Conservation (phyloP, 371 early-diverging fungal genomes). For the Chytridium lagenaria region DNA sequence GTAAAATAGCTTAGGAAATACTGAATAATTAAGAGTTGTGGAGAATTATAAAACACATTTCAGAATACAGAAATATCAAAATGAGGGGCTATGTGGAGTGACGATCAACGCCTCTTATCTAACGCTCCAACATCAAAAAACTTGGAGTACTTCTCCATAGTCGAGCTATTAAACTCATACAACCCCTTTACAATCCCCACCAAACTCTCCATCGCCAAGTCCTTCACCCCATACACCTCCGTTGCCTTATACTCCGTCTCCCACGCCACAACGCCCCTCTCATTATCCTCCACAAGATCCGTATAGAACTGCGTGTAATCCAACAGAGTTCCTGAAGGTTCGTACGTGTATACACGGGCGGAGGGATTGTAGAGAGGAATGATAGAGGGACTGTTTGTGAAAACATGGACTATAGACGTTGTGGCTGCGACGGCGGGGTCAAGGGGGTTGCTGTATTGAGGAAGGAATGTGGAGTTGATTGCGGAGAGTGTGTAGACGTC, state of each 20-base stretch:
- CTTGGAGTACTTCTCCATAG: not conserved
- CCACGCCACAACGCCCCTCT: constrained; percentile 45
- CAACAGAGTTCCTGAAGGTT: too few relatives aligned
- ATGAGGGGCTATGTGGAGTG: too few relatives aligned
- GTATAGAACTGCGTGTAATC: constrained; percentile 68
- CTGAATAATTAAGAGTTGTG: too few relatives aligned
- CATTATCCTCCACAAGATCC: constrained; percentile 57
- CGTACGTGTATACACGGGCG: constrained; percentile 73
- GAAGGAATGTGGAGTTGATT: constrained; percentile 29
- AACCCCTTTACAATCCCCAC: not conserved
- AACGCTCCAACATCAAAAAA: constrained; percentile 1
- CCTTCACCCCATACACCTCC: constrained; percentile 65
- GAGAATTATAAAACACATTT: too few relatives aligned
- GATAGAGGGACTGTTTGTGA: constrained; percentile 69
- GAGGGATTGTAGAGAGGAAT: constrained; percentile 78
- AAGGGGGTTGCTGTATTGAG: not conserved
- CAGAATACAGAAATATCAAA: too few relatives aligned
- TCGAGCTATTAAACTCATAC: not conserved
- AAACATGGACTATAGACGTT: constrained; percentile 43
- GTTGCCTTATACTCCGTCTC: constrained; percentile 64
- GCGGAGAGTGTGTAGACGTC: constrained; percentile 21
- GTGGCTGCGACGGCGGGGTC: not conserved
- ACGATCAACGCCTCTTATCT: too few relatives aligned
- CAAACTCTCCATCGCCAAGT: constrained; percentile 44
- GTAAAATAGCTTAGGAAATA: too few relatives aligned